Base-by-base conservation (phyloP, 2,329 filamentous ascomycete species). In the Diaporthe sp. region DNA sequence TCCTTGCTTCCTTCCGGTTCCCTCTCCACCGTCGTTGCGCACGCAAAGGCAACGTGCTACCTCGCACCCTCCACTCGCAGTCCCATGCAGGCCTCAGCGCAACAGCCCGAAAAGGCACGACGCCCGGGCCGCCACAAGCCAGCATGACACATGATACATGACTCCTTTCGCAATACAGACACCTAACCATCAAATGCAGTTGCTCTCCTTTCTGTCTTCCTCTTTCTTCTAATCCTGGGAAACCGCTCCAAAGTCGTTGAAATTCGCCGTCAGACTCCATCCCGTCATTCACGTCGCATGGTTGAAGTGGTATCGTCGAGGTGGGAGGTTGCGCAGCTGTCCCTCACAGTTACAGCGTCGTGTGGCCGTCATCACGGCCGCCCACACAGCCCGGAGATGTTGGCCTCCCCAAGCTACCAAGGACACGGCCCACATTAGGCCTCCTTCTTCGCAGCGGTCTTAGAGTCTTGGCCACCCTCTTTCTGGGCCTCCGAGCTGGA, bases 131-230 rank as follows among this genome's bases (percentile, higher is more conserved):
- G 70, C 25, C 37, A 9, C 58, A 63, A 57, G 61, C 25, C 55
- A 51, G 60, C 51, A 61, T 34, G 55, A n/a, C 39, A 60, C 51
- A 57, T 68, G 65, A 71, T 67, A 72, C 72, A 72, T 44, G 73
- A 75, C 65, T 76, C 67, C 75, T 70, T 49, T 71, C 70, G 65
- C 49, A 53, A 75, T 75, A 75, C 58, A 71, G 57, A 75, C 47
- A 72, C 67, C 67, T 58, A 39, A 25, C 57, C 73, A 51, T 57
- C 68, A 67, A 75, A 75, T 75, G 73, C 73, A 75, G 60, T 72
- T 51, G 47, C 65, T 70, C 49, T 55, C 65, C 49, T 70, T 47
- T 51, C 65, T 44, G 25, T 65, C 60, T 70, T 34, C 51, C 37
- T 70, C 65, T 70, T 55, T 34, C 67, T 57, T 72, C 73, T 75